Percentiles rank a stretch among this genome's conserved stretches.
phyloP scores from a whole-genome alignment of 2,329 filamentous ascomycete species.

The Knufia fluminis region DNA sequence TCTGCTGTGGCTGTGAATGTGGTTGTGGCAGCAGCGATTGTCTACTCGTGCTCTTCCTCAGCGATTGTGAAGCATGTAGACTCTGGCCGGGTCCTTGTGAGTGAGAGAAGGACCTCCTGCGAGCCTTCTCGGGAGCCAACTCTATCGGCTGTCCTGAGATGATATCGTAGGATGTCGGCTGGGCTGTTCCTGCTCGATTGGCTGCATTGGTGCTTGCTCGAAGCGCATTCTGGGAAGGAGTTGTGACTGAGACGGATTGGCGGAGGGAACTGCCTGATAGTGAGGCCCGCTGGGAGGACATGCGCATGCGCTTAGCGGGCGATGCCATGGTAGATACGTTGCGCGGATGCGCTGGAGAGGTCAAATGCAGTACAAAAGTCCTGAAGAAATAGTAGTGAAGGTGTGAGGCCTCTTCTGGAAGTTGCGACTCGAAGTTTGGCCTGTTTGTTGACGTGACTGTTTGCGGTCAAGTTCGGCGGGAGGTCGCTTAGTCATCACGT shows the following conservation, averaged over 20 bases:
- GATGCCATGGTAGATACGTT: constrained; percentile 16
- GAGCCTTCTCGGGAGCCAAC: constrained; percentile 13
- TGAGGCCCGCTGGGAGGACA: constrained; percentile 20
- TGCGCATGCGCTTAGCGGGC: constrained; percentile 19
- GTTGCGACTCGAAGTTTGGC: neutral
- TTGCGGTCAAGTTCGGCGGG: no score
- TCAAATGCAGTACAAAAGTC: no score
- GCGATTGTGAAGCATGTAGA: neutral
- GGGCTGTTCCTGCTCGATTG: constrained; percentile 30
- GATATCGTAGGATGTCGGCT: constrained; percentile 52
- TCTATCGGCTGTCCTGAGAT: constrained; percentile 45
- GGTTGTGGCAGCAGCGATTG: constrained; percentile 1
- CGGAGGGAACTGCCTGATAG: constrained; percentile 13
- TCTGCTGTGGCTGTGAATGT: neutral
- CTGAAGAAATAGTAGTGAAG: no score
- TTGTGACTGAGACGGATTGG: constrained; percentile 17
- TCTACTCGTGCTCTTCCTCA: neutral
- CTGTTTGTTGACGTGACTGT: constrained; percentile 1
- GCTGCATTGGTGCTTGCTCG: neutral
- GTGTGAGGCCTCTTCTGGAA: neutral
- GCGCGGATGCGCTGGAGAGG: neutral
- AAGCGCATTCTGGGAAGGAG: constrained; percentile 16
- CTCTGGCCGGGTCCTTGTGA: neutral
- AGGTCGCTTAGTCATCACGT: no score
- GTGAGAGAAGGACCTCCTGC: neutral